Evolutionary conservation across 1,139 yeast genomes (phyloP).

Genomic region (Lodderomyces margitis): DNA sequence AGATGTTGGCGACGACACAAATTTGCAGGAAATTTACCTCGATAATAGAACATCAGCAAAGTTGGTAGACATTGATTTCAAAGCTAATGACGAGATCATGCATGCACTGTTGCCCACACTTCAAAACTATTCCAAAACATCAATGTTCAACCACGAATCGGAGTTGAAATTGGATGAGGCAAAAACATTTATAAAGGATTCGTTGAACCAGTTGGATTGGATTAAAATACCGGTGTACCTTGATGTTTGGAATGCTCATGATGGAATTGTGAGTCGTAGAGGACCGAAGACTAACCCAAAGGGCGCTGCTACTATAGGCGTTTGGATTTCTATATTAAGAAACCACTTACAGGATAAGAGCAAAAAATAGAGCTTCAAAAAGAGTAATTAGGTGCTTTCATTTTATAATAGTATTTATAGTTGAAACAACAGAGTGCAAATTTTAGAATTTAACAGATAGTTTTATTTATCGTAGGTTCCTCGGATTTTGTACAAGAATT

Average conservation of each 20-base stretch:
- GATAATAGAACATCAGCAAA: not conserved
- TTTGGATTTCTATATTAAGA: constrained; percentile 50
- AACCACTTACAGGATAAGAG: constrained; percentile 24
- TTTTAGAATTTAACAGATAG: not conserved
- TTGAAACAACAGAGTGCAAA: not conserved
- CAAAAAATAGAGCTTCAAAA: not conserved
- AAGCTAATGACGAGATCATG: constrained; percentile 28
- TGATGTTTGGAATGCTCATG: constrained; percentile 70
- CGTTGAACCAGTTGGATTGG: constrained; percentile 61
- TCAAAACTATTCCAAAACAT: constrained; percentile 23
- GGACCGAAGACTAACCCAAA: constrained; percentile 55
- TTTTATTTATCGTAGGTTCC: not conserved
- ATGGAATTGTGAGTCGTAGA: constrained; percentile 66
- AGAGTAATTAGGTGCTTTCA: not conserved
- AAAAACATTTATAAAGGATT: constrained; percentile 42
- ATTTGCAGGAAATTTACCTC: constrained; percentile 4
- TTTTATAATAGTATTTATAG: not conserved
- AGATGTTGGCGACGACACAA: constrained; percentile 11
- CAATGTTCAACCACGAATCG: constrained; percentile 25
- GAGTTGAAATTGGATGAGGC: constrained; percentile 42
- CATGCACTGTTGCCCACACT: constrained; percentile 19
- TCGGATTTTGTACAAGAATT: constrained; percentile 1
- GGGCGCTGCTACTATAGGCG: constrained; percentile 52
- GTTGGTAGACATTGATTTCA: constrained; percentile 22
- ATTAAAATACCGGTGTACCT: constrained; percentile 62